These are phyloP conservation scores for Candida krabiensis DNA, from an alignment of 805 yeast genomes.

Conservation along the genomic window DNA sequence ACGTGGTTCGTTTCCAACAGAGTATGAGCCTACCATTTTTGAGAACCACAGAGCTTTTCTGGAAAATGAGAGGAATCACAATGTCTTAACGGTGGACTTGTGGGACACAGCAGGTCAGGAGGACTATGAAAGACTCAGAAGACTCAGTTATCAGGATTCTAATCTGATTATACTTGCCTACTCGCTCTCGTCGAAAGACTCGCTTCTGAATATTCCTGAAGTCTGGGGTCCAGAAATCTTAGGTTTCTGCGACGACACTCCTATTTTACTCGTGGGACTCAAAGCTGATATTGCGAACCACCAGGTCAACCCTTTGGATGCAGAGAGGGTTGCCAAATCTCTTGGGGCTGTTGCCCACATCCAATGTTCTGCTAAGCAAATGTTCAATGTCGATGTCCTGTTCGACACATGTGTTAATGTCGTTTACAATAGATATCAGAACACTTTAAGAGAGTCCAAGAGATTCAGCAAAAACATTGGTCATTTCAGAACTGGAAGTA, in stretches of 20 bases:
- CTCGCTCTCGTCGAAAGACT: conserved; percentile 58
- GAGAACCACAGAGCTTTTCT: conserved; percentile 90
- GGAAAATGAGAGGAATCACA: conserved; percentile 89
- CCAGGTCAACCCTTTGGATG: conserved; percentile 25
- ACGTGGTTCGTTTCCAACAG: conserved; percentile 93
- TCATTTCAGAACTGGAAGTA: conserved; percentile 25
- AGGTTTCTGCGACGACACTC: conserved; percentile 80
- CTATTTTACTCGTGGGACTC: conserved; percentile 79
- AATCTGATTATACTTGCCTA: conserved; percentile 77
- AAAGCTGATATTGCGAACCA: conserved; percentile 63
- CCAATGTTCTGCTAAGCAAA: conserved; percentile 76
- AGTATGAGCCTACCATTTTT: conserved; percentile 96
- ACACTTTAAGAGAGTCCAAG: conserved; percentile 11
- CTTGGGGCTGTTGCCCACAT: conserved; percentile 72
- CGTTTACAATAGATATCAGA: conserved; percentile 24
- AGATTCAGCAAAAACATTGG: conserved; percentile 18
- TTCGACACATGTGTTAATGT: conserved; percentile 53
- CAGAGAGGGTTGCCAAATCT: conserved; percentile 32
- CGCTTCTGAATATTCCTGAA: conserved; percentile 72
- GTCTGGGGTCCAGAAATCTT: conserved; percentile 86
- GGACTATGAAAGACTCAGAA: conserved; percentile 86
- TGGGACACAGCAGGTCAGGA: conserved; percentile 98
- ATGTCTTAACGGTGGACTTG: conserved; percentile 79
- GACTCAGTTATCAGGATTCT: conserved; percentile 82
- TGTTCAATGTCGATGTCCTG: conserved; percentile 64